Conservation (phyloP, 1,139 yeast genomes). For the Taphrina wiesneri region DNA sequence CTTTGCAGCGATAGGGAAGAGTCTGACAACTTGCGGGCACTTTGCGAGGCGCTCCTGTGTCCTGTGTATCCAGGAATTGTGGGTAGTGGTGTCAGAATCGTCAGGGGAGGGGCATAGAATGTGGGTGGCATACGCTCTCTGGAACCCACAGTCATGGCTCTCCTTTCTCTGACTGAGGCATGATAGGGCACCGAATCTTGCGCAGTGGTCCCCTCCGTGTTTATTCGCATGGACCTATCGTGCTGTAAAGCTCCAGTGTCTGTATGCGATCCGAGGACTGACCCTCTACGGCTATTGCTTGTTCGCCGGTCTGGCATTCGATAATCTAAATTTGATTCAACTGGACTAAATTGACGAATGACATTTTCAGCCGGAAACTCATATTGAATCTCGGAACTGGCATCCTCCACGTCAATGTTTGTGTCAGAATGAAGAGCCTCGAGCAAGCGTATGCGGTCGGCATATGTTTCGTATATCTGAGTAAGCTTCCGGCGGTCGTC, state of each 20-base stretch:
- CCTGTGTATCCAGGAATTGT: neutral
- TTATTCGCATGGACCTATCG: neutral
- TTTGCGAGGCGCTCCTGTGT: neutral
- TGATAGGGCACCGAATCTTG: neutral
- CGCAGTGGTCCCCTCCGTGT: neutral
- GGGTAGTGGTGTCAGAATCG: neutral
- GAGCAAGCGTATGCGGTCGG: conserved; percentile 18
- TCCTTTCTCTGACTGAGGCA: conserved; percentile 2
- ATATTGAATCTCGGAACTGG: neutral
- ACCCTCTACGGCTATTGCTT: neutral
- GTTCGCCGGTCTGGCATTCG: neutral
- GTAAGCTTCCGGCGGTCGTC: conserved; percentile 14
- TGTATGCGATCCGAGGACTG: neutral
- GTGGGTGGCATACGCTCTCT: neutral
- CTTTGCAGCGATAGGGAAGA: neutral
- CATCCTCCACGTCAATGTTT: neutral
- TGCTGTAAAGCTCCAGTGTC: neutral
- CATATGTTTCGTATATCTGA: conserved; percentile 23
- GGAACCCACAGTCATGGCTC: conserved; percentile 1
- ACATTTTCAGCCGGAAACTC: neutral
- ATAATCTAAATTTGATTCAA: neutral
- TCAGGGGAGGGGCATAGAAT: neutral
- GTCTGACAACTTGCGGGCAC: neutral
- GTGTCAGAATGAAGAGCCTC: neutral
- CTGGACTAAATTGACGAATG: neutral